Base-by-base conservation (phyloP, 108 stramenopile genomes). In the Pseudonitzschia multiseries region DNA sequence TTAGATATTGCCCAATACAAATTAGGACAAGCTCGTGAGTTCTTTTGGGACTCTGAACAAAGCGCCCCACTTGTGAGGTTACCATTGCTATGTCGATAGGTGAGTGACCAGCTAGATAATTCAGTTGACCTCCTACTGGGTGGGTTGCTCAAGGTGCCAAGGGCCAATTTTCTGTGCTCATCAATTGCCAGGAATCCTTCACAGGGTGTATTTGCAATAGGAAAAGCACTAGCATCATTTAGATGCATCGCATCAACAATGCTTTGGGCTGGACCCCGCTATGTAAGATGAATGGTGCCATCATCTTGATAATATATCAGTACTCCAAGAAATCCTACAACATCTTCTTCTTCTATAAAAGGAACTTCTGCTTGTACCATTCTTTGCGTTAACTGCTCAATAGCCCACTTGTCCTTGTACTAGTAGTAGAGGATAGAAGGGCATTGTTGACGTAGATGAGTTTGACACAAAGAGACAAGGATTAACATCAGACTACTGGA, bases 291-390 rank as follows among this genome's bases (percentile, higher is more conserved):
- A n/a, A 77, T 41, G 6, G 69, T 31, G 13, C 57, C 64, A 40
- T 69, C 53, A 44, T 22, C 43, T 18, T 63, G 51, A 21, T 65
- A 54, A 14, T 72, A 41, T 57, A 86, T 71, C 14, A 69, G 33
- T 21, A 86, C 65, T 43, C 85, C 85, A 20, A 86, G 74, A 46
- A 72, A 86, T 3, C 72, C 80, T 62, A 77, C 73, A 20, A 73
- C 69, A 26, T 68, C 65, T 27, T n/a, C n/a, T n/a, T 51, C 65
- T 67, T 83, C 82, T 44, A 29, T 57, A 31, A 18, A 78, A 24
- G 15, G 20, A 14, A 14, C 72, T 12, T 29, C 50, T n/a, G 4
- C 3, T 1, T 4, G 24, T 4, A n/a, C n/a, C n/a, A n/a, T n/a
- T n/a, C n/a, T n/a, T n/a, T n/a, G n/a, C 21, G 57, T 9, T 10